Base-by-base conservation (phyloP, 164 flowering plant species). In the Macadamia integrifolia region DNA sequence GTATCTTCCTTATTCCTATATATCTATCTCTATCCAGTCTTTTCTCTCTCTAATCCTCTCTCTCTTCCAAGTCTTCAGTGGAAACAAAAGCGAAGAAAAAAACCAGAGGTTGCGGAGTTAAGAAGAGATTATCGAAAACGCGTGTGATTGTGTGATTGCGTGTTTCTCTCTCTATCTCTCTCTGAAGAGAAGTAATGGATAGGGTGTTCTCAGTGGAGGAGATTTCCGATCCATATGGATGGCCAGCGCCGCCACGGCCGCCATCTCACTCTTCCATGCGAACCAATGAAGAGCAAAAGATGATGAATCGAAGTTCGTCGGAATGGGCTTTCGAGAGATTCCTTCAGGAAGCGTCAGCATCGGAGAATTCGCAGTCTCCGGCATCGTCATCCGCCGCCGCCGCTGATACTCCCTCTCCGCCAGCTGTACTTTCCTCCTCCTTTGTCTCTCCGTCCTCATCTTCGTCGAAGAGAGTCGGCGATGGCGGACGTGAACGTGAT, bases 311-410 rank as follows among this genome's bases (percentile, higher is more conserved):
- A 28, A 92, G 91, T 79, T 74, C 82, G 4, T 95, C 99, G 2
- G 98, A 95, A 62, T 95, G 97, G 98, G 87, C 92, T 0, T 90
- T 95, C 50, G 90, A 95, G 78, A 77, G 83, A 9, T 89, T 88
- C 58, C 80, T 92, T 7, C 88, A 84, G 64, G 91, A 88, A 65
- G 81, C 81, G 9, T 61, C 50, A 9, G 50, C 13, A 3, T 46
- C 50, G 1, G 50, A 46, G 50, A 46, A 46, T 3, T 46, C 50
- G 50, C 6, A 1, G 13, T 46, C 79, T 3, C 52, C 75, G 48
- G n/a, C 69, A 55, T 12, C 65, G 4, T 13, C 35, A 3, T 29
- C 63, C 57, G 40, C 64, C 23, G 64, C 62, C 14, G 60, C 48
- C 29, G 60, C 13, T 65, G 43, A 40, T 48, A 17, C 72, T 31